phyloP scores from a whole-genome alignment of 768 basidiomycete species.

The Suillus fuscotomentosus region DNA sequence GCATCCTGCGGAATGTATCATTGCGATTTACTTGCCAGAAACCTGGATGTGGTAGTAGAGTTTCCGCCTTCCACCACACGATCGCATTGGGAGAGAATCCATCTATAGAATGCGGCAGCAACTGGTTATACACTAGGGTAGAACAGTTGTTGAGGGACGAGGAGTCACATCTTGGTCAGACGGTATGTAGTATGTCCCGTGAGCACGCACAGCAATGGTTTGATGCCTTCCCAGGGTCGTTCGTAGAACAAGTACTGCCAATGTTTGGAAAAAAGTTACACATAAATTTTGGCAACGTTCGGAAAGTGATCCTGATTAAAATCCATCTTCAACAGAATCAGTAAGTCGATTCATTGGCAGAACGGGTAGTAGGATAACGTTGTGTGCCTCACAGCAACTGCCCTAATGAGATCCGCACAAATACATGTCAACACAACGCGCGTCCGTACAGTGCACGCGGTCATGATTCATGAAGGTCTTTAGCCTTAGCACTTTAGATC shows the following conservation, averaged over 20 bases:
- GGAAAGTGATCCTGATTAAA: not conserved
- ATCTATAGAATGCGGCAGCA: not conserved
- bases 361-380: not conserved
- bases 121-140: not conserved
- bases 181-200: not conserved
- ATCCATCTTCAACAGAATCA: too few relatives aligned
- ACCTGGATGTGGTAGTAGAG: not conserved
- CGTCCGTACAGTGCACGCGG: conserved; percentile 15
- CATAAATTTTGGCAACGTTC: not conserved
- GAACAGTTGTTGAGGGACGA: not conserved
- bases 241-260: not conserved
- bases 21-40: not conserved
- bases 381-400: not conserved
- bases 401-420: conserved; percentile 9
- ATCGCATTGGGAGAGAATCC: not conserved
- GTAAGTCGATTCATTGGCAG: not conserved
- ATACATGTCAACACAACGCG: conserved; percentile 34
- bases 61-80: not conserved
- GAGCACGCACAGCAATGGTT: conserved; percentile 3
- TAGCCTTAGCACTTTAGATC: conserved; percentile 6
- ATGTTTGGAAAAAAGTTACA: not conserved
- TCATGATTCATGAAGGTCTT: not conserved
- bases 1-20: not conserved
- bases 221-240: conserved; percentile 3
- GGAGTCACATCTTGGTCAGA: not conserved